Conservation (phyloP, 1,284 basidiomycete genomes). For the Athelia psychrophila region DNA sequence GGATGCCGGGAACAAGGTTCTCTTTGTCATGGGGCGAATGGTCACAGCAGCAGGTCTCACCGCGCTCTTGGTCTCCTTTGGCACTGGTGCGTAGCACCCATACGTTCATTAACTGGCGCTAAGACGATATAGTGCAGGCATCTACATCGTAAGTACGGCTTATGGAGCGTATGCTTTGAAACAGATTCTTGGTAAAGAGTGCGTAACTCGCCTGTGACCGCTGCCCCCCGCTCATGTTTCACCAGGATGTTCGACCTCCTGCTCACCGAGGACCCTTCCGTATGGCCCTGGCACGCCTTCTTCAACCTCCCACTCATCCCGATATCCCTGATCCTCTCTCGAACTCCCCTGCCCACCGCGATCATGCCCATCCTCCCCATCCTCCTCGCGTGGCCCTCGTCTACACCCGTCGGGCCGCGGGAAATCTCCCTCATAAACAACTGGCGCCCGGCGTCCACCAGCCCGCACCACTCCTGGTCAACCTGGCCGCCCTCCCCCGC, state of each 20-base stretch:
- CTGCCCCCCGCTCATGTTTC: background rate
- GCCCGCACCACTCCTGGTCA: slow-evolving; percentile 16
- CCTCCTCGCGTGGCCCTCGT: slow-evolving; percentile 64
- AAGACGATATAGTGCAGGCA: slow-evolving; percentile 39
- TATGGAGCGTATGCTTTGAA: slow-evolving; percentile 74
- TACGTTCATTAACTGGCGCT: slow-evolving; percentile 4
- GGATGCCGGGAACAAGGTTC: slow-evolving; percentile 41
- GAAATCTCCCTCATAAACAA: slow-evolving; percentile 24
- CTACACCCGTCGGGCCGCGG: slow-evolving; percentile 35
- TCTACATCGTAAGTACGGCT: slow-evolving; percentile 58
- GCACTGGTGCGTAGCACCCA: slow-evolving; percentile 31
- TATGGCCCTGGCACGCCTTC: slow-evolving; percentile 71
- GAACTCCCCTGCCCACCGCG: slow-evolving; percentile 47
- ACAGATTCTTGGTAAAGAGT: slow-evolving; percentile 70
- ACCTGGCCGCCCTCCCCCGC: slow-evolving; percentile 63
- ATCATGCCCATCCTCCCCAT: slow-evolving; percentile 50
- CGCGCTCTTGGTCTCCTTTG: slow-evolving; percentile 38
- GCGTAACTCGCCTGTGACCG: slow-evolving; percentile 17
- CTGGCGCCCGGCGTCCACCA: slow-evolving; percentile 9
- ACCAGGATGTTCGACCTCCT: slow-evolving; percentile 56
- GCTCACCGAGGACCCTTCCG: slow-evolving; percentile 58
- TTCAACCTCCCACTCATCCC: slow-evolving; percentile 68
- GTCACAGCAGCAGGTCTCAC: slow-evolving; percentile 46
- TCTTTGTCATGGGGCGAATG: slow-evolving; percentile 48
- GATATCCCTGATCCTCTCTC: slow-evolving; percentile 52